Evolutionary conservation across 768 basidiomycete species (phyloP).

Genomic region (Hebeloma cylindrosporum): DNA sequence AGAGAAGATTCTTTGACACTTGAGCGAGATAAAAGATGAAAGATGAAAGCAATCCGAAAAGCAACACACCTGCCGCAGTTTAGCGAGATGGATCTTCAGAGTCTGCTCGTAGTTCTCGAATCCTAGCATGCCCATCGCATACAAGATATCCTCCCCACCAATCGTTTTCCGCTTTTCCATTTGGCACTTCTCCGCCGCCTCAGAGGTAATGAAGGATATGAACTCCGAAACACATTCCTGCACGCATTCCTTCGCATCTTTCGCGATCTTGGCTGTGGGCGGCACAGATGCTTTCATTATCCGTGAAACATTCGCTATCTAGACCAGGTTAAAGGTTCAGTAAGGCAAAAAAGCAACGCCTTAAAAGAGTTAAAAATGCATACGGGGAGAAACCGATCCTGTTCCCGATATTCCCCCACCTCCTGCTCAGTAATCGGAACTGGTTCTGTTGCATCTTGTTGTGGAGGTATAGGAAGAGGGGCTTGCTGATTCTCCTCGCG

Average conservation of each 20-base stretch:
- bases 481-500: constrained; percentile 35
- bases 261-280: constrained; percentile 90
- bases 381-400: constrained; percentile 94
- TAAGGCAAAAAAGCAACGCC: constrained; percentile 3
- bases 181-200: constrained; percentile 93
- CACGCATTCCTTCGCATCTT: constrained; percentile 98
- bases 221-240: constrained; percentile 99
- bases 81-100: constrained; percentile 88
- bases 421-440: constrained; percentile 88
- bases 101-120: constrained; percentile 95
- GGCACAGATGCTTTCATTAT: constrained; percentile 96
- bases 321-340: neutral
- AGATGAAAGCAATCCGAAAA: neutral
- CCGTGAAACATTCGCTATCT: constrained; percentile 98
- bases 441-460: constrained; percentile 51
- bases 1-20: neutral
- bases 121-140: constrained; percentile 90
- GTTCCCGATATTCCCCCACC: constrained; percentile 92
- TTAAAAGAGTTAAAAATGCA: constrained; percentile 26
- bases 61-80: constrained; percentile 70
- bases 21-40: neutral
- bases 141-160: constrained; percentile 94
- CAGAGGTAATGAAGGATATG: constrained; percentile 96
- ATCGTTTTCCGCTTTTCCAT: constrained; percentile 98
- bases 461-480: constrained; percentile 31